phyloP scores from a whole-genome alignment of 2,329 filamentous ascomycete species.

The Fusarium tuaranense region DNA sequence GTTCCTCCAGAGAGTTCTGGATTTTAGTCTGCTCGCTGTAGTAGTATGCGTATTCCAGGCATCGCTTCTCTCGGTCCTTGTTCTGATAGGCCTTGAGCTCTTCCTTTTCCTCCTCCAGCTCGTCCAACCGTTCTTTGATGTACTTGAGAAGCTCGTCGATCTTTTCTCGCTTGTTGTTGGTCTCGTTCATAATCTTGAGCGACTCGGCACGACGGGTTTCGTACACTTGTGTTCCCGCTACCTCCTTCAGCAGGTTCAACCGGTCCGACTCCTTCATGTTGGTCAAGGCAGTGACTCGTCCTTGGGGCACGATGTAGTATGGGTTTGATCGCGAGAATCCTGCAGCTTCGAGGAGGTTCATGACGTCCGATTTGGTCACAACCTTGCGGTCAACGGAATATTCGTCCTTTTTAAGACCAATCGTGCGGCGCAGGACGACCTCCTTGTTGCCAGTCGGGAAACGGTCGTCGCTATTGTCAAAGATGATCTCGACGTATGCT shows the following conservation, averaged over 20 bases:
- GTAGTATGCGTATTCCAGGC: constrained; percentile 94
- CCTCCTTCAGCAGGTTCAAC: constrained; percentile 91
- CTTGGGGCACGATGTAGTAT: constrained; percentile 99
- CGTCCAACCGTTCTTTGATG: constrained; percentile 88
- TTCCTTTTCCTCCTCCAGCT: constrained; percentile 97
- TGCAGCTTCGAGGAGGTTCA: constrained; percentile 94
- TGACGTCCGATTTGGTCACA: constrained; percentile 92
- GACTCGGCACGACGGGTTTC: constrained; percentile 92
- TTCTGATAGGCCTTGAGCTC: constrained; percentile 94
- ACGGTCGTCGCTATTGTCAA: constrained; percentile 96
- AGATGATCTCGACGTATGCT: constrained; percentile 99
- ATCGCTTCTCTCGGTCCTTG: constrained; percentile 91
- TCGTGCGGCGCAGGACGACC: constrained; percentile 90
- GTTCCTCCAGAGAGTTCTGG: constrained; percentile 79
- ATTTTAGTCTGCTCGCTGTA: constrained; percentile 88
- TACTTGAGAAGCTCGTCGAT: constrained; percentile 93
- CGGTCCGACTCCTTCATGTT: constrained; percentile 99
- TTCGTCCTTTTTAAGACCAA: constrained; percentile 98
- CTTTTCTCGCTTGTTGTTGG: constrained; percentile 92
- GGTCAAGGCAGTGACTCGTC: constrained; percentile 92
- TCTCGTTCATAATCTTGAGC: constrained; percentile 96
- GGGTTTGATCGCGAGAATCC: constrained; percentile 98
- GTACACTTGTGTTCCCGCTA: constrained; percentile 98
- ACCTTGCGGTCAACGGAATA: constrained; percentile 98
- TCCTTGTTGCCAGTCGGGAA: constrained; percentile 95